These are phyloP conservation scores for Eucalyptus polyanthemos DNA, from an alignment of 345 rosid genomes.

Conservation along the genomic window DNA sequence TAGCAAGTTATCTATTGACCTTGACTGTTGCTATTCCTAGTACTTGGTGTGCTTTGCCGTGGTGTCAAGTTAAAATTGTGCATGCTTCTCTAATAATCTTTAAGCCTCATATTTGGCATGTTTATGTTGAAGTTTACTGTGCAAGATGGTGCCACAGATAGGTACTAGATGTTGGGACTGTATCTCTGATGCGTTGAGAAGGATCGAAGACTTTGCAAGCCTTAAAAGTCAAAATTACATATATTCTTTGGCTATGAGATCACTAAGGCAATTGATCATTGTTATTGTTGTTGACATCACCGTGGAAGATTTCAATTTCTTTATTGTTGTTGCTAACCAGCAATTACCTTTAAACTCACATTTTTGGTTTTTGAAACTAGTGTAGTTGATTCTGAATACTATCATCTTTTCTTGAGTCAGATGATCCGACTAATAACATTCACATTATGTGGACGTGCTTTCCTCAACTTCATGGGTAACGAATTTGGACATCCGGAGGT, in stretches of 20 bases:
- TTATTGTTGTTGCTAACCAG: not conserved
- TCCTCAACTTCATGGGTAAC: conserved; percentile 95
- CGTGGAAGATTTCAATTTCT: not conserved
- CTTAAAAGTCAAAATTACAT: not conserved
- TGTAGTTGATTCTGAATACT: not conserved
- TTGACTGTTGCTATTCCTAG: not conserved
- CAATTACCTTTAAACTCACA: not conserved
- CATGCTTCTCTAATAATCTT: not conserved
- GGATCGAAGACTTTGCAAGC: not conserved
- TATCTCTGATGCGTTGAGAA: not conserved
- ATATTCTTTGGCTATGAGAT: not conserved
- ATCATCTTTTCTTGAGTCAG: conserved; percentile 29
- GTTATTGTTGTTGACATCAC: not conserved
- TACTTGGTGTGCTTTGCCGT: not conserved
- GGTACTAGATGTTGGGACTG: not conserved
- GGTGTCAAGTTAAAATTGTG: not conserved
- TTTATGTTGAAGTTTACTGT: not conserved
- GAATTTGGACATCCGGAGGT: conserved; percentile 98
- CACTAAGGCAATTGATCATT: not conserved
- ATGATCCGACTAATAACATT: conserved; percentile 86
- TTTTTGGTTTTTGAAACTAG: not conserved
- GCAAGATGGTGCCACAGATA: not conserved
- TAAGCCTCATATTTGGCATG: not conserved
- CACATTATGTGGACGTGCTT: conserved; percentile 72
- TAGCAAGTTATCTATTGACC: not conserved